Conservation (phyloP, 2,329 filamentous ascomycete genomes). For the Beauveria sp. region DNA sequence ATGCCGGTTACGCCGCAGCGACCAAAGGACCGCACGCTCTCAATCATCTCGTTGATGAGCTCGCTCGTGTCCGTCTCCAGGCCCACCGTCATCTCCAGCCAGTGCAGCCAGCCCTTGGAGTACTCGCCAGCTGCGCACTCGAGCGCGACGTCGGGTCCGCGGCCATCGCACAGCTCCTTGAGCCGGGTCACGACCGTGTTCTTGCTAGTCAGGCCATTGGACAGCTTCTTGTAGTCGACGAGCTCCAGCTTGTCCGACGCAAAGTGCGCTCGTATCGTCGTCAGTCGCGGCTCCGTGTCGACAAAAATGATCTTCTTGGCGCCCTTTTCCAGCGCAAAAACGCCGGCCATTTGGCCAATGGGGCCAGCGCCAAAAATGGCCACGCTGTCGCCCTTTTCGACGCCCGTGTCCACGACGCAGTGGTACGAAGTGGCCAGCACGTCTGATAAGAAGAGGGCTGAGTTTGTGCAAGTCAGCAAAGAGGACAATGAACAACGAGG, state of each 20-base stretch:
- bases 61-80: slow-evolving; percentile 80
- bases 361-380: slow-evolving; percentile 82
- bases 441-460: slow-evolving; percentile 67
- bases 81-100: slow-evolving; percentile 51
- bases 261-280: slow-evolving; percentile 58
- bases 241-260: slow-evolving; percentile 52
- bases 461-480: not conserved
- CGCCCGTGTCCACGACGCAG: slow-evolving; percentile 72
- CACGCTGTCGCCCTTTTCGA: slow-evolving; percentile 69
- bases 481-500: too few relatives aligned
- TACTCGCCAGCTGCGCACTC: slow-evolving; percentile 60
- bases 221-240: slow-evolving; percentile 58
- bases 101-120: slow-evolving; percentile 53
- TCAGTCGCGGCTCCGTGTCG: slow-evolving; percentile 63
- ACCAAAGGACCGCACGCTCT: slow-evolving; percentile 63
- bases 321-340: slow-evolving; percentile 68
- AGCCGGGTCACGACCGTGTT: slow-evolving; percentile 61
- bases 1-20: slow-evolving; percentile 70
- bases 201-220: slow-evolving; percentile 47
- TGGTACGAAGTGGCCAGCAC: slow-evolving; percentile 76
- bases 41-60: slow-evolving; percentile 72
- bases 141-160: slow-evolving; percentile 66
- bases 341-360: slow-evolving; percentile 75
- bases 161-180: slow-evolving; percentile 64
- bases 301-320: slow-evolving; percentile 72